These are phyloP conservation scores for Talaromyces verruculosus DNA, from an alignment of 2,329 filamentous ascomycete genomes.

Conservation along the genomic window DNA sequence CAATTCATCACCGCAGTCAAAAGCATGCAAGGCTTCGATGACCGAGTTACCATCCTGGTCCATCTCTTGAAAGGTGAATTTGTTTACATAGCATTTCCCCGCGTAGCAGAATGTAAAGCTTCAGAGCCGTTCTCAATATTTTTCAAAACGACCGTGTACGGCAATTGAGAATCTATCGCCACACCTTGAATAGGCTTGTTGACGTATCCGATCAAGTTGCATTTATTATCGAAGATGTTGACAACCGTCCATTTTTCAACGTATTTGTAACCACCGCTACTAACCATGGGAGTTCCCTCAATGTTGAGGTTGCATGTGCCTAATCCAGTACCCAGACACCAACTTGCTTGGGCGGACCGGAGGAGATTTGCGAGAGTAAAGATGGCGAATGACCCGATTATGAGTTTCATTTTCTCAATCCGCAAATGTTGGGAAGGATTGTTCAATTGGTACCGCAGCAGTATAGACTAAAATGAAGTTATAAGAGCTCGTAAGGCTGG, in stretches of 20 bases:
- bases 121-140: neutral
- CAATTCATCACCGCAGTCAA: conserved; percentile 3
- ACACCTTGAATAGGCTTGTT: neutral
- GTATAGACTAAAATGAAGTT: neutral
- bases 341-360: neutral
- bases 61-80: neutral
- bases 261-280: neutral
- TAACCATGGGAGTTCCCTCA: neutral
- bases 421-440: neutral
- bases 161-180: conserved; percentile 11
- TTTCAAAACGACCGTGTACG: conserved; percentile 10
- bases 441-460: neutral
- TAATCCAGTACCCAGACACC: conserved; percentile 4
- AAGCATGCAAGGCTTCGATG: conserved; percentile 12
- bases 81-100: conserved; percentile 3
- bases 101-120: conserved; percentile 17
- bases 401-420: neutral
- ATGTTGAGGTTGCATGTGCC: conserved; percentile 15
- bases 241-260: neutral
- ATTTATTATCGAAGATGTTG: conserved; percentile 12
- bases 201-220: conserved; percentile 13
- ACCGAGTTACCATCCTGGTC: neutral
- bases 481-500: neutral
- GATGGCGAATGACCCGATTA: neutral
- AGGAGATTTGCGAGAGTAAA: neutral